Evolutionary conservation across 2,329 filamentous ascomycete genomes (phyloP).

Genomic region (Penicillium oxalicum): DNA sequence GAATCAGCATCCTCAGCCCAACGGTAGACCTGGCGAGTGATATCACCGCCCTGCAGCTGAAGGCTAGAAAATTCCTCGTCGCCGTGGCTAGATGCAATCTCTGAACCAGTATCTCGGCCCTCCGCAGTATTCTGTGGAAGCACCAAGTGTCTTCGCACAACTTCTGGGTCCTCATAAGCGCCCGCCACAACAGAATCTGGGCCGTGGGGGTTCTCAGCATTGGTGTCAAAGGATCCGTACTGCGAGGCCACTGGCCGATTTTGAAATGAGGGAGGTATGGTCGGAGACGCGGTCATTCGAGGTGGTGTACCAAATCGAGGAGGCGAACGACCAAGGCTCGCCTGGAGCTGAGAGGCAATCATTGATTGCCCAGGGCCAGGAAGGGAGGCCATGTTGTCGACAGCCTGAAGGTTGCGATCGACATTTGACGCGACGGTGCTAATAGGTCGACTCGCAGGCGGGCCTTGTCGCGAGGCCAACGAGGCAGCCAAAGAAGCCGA

Average conservation of each 20-base stretch:
- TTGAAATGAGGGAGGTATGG: conserved; percentile 43
- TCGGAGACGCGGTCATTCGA: conserved; percentile 54
- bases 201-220: conserved; percentile 24
- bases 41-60: conserved; percentile 85
- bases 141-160: conserved; percentile 83
- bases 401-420: conserved; percentile 59
- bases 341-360: conserved; percentile 77
- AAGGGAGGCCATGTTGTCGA: conserved; percentile 52
- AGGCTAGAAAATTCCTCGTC: conserved; percentile 90
- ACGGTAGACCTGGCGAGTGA: conserved; percentile 89
- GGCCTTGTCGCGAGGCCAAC: conserved; percentile 37
- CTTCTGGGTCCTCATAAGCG: conserved; percentile 81
- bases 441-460: conserved; percentile 27
- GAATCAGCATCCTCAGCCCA: conserved; percentile 88
- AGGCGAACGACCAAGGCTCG: conserved; percentile 55
- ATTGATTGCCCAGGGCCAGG: conserved; percentile 80
- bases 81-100: conserved; percentile 30
- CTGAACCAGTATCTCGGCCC: conserved; percentile 28
- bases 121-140: conserved; percentile 50
- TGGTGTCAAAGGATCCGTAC: conserved; percentile 79
- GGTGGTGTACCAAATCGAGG: conserved; percentile 42
- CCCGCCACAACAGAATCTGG: conserved; percentile 31
- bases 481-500: conserved; percentile 33
- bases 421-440: conserved; percentile 42
- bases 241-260: conserved; percentile 57